Base-by-base conservation (phyloP, 2,329 filamentous ascomycete species). In the Alternaria burnsii region DNA sequence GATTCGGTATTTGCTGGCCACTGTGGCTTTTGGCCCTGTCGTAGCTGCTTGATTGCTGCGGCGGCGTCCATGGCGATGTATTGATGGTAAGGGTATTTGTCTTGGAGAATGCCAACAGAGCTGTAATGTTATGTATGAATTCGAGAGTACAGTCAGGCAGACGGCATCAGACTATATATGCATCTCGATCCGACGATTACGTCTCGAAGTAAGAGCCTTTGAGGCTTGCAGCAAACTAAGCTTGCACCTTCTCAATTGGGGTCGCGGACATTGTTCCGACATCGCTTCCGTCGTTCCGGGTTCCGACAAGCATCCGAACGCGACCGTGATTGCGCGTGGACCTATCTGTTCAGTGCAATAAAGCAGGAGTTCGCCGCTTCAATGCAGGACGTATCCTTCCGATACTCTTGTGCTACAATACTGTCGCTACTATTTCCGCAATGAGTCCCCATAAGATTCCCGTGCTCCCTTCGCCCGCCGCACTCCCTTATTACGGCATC, bases 401-500 rank as follows among this genome's bases (percentile, higher is more conserved):
- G 28, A 42, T 20, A 42, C 51, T 51, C 2, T 38, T 26, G 36
- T 22, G 30, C 24, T 48, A 50, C 38, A n/a, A 43, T 46, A 44
- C 40, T 51, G 22, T 48, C 20, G 26, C 53, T 20, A 36, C 26
- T 50, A 34, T 48, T 58, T 51, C 61, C 46, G 52, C 53, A 44
- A 75, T 75, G 72, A 75, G 72, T 41, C 72, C 72, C 55, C 71
- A 75, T 44, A 71, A 58, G 48, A 44, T 73, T 16, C 63, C 72
- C 16, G 36, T 59, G 3, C 65, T 73, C 24, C 73, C 71, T 12
- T 70, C 70, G 10, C 52, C 58, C 14, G 69, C 63, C 44, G 69
- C 70, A 9, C 83, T 92, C 53, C 84, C 87, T 74, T 88, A 93
- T 76, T 97, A 96, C 80, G 91, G 89, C 80, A 87, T 93, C 74